Percentiles rank a stretch among this genome's conserved stretches.
These are phyloP conservation scores for Malbranchea zuffiana DNA, from an alignment of 2,329 filamentous ascomycete species.

Conservation along the genomic window DNA sequence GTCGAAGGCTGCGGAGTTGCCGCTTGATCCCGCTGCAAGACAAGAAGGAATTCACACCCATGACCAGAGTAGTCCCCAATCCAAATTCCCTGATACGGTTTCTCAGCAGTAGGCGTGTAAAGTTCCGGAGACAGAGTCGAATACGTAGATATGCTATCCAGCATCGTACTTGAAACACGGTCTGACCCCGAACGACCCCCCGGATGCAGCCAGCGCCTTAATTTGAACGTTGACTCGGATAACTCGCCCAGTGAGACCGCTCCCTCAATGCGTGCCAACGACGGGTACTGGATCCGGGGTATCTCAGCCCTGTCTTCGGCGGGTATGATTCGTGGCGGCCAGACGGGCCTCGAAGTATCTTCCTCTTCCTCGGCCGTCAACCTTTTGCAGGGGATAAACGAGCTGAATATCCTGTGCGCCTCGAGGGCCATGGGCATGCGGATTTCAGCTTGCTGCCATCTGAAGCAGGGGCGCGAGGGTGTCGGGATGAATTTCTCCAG, in stretches of 20 bases:
- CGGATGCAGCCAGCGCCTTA: constrained; percentile 68
- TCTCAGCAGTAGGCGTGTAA: constrained; percentile 70
- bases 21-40: constrained; percentile 57
- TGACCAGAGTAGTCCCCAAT: constrained; percentile 82
- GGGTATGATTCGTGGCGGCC: constrained; percentile 66
- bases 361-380: constrained; percentile 10
- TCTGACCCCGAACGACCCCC: constrained; percentile 17
- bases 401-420: constrained; percentile 48
- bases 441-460: constrained; percentile 32
- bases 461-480: constrained; percentile 12
- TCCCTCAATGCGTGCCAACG: constrained; percentile 29
- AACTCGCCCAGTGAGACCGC: constrained; percentile 48
- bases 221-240: constrained; percentile 59
- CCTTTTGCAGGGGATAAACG: constrained; percentile 54
- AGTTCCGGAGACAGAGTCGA: constrained; percentile 62
- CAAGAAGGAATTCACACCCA: constrained; percentile 75
- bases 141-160: constrained; percentile 47
- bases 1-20: background rate
- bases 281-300: constrained; percentile 35
- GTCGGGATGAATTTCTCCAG: constrained; percentile 32
- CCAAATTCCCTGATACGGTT: constrained; percentile 85
- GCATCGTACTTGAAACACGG: constrained; percentile 35
- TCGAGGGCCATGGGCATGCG: constrained; percentile 46
- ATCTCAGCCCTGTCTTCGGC: constrained; percentile 46
- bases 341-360: constrained; percentile 41